Evolutionary conservation across 2,329 filamentous ascomycete species (phyloP), one percentile per base, ranked within the genome.

Genomic region (Pseudogymnoascus sp.): DNA sequence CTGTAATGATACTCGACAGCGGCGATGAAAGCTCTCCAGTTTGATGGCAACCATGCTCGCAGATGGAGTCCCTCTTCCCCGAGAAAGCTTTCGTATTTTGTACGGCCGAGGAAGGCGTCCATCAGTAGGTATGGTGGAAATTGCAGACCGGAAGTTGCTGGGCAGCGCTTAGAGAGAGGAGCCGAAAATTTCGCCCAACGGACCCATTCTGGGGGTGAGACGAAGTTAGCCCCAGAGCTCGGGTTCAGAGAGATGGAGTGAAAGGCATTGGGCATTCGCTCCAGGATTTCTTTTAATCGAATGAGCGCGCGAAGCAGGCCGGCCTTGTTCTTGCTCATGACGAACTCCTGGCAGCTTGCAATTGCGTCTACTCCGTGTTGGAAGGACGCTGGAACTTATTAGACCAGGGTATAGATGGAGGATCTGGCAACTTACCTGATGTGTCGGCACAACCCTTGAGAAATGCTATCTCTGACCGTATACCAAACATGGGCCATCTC

Each of bases 241-340:
- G 80, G 81, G 65, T 83, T 83, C 0, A 80, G 76, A 0, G 78
- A 81, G 65, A 84, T 83, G 63, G 79, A 78, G 67, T 83, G 81
- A 62, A 84, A 82, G 10, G 81, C 81, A 59, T 80, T 80, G 1
- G 81, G 79, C 75, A 83, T 81, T 42, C 78, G 75, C 64, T 83
- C 80, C 4, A 83, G 74, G 2, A 83, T 80, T 63, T 82, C 80
- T 64, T 83, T 83, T 0, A 83, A 73, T 2, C 77, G 74, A 56
- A 83, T 75, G 74, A 83, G 77, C 61, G 82, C 79, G 2, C 76
- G 75, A 3, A 83, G 72, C 0, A 83, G 76, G 1, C 77, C 77
- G 63, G 83, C 81, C n/a, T 78, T 70, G 59, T 83, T 78, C 25
- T 75, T 73, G 65, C 78, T 81, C 80, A 83, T 82, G 59, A 83